Percentiles rank a stretch among this genome's conserved stretches.
Evolutionary conservation across 179 eudicot genomes (phyloP).

Genomic region (Silene noctiflora): DNA sequence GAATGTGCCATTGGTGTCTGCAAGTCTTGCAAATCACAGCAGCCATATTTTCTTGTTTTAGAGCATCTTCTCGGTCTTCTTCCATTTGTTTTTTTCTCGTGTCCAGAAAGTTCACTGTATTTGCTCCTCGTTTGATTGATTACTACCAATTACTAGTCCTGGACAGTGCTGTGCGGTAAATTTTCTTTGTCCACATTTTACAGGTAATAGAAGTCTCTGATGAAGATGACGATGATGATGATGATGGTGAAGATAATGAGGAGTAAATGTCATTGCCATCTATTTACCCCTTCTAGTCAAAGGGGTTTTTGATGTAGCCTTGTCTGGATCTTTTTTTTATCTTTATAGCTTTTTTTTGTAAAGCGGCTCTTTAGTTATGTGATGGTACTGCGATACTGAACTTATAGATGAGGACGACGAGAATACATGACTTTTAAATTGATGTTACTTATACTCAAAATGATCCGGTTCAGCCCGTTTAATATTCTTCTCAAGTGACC

Average conservation of each 20-base stretch:
- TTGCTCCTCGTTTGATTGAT: background rate
- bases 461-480: background rate
- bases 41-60: too few relatives aligned
- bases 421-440: slow-evolving; percentile 18
- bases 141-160: background rate
- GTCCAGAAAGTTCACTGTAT: too few relatives aligned
- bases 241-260: slow-evolving; percentile 34
- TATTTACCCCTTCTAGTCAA: slow-evolving; percentile 13
- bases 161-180: background rate
- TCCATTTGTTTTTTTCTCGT: too few relatives aligned
- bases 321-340: slow-evolving; percentile 18
- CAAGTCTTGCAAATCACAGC: too few relatives aligned
- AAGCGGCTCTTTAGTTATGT: slow-evolving; percentile 25
- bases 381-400: slow-evolving; percentile 5
- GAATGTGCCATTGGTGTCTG: too few relatives aligned
- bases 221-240: slow-evolving; percentile 38
- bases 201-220: slow-evolving; percentile 55
- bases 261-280: slow-evolving; percentile 19
- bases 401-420: slow-evolving; percentile 13
- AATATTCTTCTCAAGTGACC: too few relatives aligned
- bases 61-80: too few relatives aligned
- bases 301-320: slow-evolving; percentile 5
- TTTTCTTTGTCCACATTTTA: background rate
- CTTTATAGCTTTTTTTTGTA: slow-evolving; percentile 20
- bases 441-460: slow-evolving; percentile 4